phyloP scores from a whole-genome alignment of 2,329 filamentous ascomycete species.

The Sporothrix protearum region DNA sequence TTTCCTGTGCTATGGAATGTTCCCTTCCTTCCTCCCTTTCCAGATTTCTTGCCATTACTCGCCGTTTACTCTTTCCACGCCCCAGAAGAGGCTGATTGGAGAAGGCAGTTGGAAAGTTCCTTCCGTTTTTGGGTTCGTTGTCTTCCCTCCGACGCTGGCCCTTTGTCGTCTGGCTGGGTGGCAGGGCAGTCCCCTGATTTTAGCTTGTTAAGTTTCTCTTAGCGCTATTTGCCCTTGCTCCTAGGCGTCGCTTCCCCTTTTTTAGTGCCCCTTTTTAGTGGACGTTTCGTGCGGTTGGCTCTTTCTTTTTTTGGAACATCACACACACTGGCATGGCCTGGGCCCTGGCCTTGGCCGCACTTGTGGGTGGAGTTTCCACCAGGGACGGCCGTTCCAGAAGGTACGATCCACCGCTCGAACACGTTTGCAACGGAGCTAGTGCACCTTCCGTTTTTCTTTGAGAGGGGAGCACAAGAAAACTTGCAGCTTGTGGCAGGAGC shows the following conservation, averaged over 20 bases:
- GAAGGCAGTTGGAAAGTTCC: neutral
- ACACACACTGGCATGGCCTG: neutral
- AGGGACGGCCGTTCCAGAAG: slow-evolving; percentile 20
- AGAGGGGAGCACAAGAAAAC: neutral
- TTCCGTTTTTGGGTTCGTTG: neutral
- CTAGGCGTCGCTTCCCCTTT: neutral
- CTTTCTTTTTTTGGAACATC: slow-evolving; percentile 24
- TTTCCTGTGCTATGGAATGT: neutral
- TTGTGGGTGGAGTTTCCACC: slow-evolving; percentile 6
- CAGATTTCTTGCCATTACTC: no score
- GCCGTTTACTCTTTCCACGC: neutral
- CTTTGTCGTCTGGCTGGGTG: neutral
- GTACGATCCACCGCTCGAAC: slow-evolving; percentile 11
- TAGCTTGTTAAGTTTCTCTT: neutral
- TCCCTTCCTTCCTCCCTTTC: neutral
- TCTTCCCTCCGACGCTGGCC: neutral
- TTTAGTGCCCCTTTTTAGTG: neutral
- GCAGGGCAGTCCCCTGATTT: slow-evolving; percentile 14
- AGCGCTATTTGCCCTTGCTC: neutral
- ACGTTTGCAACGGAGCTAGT: slow-evolving; percentile 3
- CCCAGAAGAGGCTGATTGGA: neutral
- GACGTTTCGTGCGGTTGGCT: neutral
- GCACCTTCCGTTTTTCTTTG: neutral
- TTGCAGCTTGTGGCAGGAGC: neutral
- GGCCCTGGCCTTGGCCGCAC: neutral